phyloP scores from a whole-genome alignment of 2,329 filamentous ascomycete genomes.

The Pseudophaeomoniella oleicola region DNA sequence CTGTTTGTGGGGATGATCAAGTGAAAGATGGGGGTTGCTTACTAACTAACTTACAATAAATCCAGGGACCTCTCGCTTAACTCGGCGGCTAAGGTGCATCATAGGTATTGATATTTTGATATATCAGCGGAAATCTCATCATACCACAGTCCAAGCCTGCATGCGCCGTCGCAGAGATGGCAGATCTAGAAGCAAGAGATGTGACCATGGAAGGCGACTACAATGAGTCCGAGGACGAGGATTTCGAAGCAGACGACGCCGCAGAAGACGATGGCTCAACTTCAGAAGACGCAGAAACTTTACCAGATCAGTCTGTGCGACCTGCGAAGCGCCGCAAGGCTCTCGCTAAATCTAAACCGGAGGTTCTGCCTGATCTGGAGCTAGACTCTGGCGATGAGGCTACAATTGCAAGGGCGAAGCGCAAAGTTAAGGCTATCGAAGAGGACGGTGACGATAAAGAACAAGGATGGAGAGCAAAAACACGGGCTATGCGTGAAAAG shows the following conservation, averaged over 20 bases:
- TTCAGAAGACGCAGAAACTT: conserved; percentile 6
- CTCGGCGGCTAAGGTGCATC: too few species aligned
- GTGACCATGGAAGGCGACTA: conserved; percentile 9
- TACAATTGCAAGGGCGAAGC: conserved; percentile 34
- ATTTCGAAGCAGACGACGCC: conserved; percentile 8
- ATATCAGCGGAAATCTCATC: too few species aligned
- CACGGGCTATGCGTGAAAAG: conserved; percentile 35
- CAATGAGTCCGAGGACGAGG: conserved; percentile 14
- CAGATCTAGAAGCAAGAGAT: conserved; percentile 4
- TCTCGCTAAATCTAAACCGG: background rate
- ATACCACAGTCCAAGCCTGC: too few species aligned
- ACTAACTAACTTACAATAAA: too few species aligned
- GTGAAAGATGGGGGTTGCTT: too few species aligned
- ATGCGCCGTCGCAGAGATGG: conserved; percentile 5
- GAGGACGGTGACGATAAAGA: conserved; percentile 21
- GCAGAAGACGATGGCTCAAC: conserved; percentile 5
- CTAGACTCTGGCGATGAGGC: conserved; percentile 42
- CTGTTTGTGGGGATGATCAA: too few species aligned
- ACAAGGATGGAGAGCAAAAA: conserved; percentile 26
- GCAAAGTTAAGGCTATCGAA: conserved; percentile 17
- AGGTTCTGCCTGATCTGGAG: conserved; percentile 13
- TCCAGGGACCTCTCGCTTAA: too few species aligned
- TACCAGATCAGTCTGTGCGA: background rate
- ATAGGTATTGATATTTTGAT: too few species aligned
- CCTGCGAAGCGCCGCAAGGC: background rate